A percentile compares a stretch with the other conserved stretches of the same genome.
These are phyloP conservation scores for Austropuccinia psidii DNA, from an alignment of 1,284 basidiomycete species.

Conservation along the genomic window DNA sequence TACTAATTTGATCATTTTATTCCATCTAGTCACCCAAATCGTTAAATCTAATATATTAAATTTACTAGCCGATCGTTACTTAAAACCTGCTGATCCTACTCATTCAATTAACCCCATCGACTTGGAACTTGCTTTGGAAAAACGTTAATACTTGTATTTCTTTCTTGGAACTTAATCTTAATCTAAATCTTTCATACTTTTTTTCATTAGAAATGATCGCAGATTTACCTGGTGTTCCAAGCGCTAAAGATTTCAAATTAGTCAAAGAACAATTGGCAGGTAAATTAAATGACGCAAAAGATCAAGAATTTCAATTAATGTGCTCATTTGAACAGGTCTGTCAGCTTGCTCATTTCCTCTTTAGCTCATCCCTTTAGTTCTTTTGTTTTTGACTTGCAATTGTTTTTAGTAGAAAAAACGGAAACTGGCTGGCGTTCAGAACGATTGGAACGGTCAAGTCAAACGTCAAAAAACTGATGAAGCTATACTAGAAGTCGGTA, in stretches of 20 bases:
- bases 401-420: constrained; percentile 32
- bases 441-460: not conserved
- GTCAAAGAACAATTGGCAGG: constrained; percentile 2
- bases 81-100: constrained; percentile 22
- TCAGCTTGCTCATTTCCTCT: not conserved
- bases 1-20: not conserved
- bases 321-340: constrained; percentile 20
- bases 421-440: not conserved
- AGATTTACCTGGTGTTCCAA: constrained; percentile 19
- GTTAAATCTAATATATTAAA: constrained; percentile 22
- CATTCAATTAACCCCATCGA: constrained; percentile 13
- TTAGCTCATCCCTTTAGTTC: not conserved
- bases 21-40: constrained; percentile 13
- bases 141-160: not conserved
- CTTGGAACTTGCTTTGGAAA: constrained; percentile 18
- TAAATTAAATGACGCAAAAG: not conserved
- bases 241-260: constrained; percentile 7
- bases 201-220: constrained; percentile 3
- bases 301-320: constrained; percentile 8
- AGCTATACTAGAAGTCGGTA: not conserved
- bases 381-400: constrained; percentile 9
- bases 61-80: constrained; percentile 14
- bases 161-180: not conserved
- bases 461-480: constrained; percentile 18
- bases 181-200: not conserved